These are phyloP conservation scores for Hypoxylon crocopeplum DNA, from an alignment of 495 filamentous ascomycete genomes.

Conservation along the genomic window DNA sequence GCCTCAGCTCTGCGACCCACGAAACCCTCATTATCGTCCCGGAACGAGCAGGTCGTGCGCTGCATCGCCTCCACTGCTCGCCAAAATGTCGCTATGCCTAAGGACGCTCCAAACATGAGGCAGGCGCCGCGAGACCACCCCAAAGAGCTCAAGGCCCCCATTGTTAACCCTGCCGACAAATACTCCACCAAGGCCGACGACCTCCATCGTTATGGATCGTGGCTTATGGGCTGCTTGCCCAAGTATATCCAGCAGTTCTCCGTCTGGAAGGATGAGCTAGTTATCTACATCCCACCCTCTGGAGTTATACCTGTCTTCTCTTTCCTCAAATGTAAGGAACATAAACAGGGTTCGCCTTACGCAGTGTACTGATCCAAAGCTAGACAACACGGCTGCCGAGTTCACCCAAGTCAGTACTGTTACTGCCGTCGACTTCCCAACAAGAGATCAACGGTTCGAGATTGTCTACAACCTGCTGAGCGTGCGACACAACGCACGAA, in stretches of 20 bases:
- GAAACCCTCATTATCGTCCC: constrained; percentile 46
- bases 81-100: constrained; percentile 59
- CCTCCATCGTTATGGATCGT: constrained; percentile 93
- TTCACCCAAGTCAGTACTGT: constrained; percentile 93
- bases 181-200: constrained; percentile 81
- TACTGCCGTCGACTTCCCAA: constrained; percentile 94
- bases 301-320: constrained; percentile 89
- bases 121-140: constrained; percentile 59
- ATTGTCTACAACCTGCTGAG: constrained; percentile 97
- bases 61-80: constrained; percentile 64
- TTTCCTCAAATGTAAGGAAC: constrained; percentile 80
- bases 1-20: constrained; percentile 64
- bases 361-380: constrained; percentile 10
- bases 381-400: constrained; percentile 92
- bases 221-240: constrained; percentile 93
- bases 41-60: constrained; percentile 46
- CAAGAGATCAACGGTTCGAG: constrained; percentile 92
- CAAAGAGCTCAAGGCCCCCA: constrained; percentile 71
- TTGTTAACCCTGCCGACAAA: constrained; percentile 93
- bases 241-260: constrained; percentile 99
- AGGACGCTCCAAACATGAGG: constrained; percentile 73
- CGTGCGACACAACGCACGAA: constrained; percentile 92
- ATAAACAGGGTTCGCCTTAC: neutral
- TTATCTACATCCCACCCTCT: constrained; percentile 86
- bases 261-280: constrained; percentile 99